Conservation (phyloP, 2,329 filamentous ascomycete species). For the Scedosporium boydii region DNA sequence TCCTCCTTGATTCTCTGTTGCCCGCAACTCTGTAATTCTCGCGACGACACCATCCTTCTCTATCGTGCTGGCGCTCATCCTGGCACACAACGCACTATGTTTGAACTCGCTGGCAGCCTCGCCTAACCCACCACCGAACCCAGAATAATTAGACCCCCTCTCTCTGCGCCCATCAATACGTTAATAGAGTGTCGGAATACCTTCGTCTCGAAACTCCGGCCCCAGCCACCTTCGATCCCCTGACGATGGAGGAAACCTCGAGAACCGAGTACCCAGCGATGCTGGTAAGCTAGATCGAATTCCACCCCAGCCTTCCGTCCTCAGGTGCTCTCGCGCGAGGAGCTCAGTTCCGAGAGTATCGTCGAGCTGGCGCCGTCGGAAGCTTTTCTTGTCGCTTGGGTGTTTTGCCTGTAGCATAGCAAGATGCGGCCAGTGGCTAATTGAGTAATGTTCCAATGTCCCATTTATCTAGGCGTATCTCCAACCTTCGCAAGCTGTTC, state of each 20-base stretch:
- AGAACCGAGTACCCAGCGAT: conserved; percentile 88
- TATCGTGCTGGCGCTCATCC: background rate
- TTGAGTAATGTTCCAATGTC: background rate
- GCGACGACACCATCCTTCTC: background rate
- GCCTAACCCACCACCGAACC: background rate
- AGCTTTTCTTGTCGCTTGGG: background rate
- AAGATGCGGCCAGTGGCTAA: conserved; percentile 6
- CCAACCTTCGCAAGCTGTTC: conserved; percentile 72
- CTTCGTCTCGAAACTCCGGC: background rate
- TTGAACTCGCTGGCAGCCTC: background rate
- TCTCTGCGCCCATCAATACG: background rate
- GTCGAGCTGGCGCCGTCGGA: background rate
- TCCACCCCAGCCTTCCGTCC: too few species aligned
- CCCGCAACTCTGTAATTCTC: background rate
- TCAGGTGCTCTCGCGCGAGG: background rate
- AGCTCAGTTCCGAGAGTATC: background rate
- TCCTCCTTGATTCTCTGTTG: background rate
- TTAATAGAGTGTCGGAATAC: conserved; percentile 8
- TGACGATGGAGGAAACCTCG: conserved; percentile 66
- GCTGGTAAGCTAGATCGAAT: conserved; percentile 56
- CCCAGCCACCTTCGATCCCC: conserved; percentile 20
- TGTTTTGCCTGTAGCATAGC: background rate
- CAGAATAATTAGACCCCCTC: background rate
- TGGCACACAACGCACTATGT: background rate
- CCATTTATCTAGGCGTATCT: conserved; percentile 55